These are phyloP conservation scores for Eucalyptus shirleyi DNA, from an alignment of 345 rosid species.

Conservation along the genomic window DNA sequence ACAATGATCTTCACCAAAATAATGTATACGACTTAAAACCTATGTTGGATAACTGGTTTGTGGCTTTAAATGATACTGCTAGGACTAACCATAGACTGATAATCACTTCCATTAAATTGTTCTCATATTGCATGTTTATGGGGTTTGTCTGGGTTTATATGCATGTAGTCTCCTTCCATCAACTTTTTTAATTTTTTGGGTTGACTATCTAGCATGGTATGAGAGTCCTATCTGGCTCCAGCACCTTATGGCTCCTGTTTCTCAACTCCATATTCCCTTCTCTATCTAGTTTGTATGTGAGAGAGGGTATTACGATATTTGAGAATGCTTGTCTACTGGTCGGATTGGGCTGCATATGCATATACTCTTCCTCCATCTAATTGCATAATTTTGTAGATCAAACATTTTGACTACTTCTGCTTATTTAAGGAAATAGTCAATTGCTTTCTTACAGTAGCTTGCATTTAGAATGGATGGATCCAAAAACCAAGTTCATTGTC, in stretches of 20 bases:
- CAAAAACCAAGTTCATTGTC: neutral
- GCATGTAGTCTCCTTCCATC: neutral
- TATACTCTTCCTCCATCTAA: neutral
- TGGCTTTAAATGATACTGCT: neutral
- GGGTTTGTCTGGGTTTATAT: neutral
- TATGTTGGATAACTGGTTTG: neutral
- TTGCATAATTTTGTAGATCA: neutral
- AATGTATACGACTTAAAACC: neutral
- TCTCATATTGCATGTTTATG: neutral
- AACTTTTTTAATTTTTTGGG: neutral
- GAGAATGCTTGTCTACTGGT: neutral
- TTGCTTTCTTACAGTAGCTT: neutral
- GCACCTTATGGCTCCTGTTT: neutral
- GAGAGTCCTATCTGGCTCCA: neutral
- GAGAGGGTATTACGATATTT: neutral
- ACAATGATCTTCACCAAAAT: neutral
- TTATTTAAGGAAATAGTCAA: neutral
- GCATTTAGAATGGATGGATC: neutral
- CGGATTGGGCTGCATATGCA: neutral
- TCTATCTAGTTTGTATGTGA: neutral
- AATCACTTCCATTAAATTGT: neutral
- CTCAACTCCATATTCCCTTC: neutral
- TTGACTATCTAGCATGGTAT: neutral
- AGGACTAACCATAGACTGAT: neutral
- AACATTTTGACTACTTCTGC: neutral